Base-by-base conservation (phyloP, 768 basidiomycete genomes). In the Wakefieldia striispora region DNA sequence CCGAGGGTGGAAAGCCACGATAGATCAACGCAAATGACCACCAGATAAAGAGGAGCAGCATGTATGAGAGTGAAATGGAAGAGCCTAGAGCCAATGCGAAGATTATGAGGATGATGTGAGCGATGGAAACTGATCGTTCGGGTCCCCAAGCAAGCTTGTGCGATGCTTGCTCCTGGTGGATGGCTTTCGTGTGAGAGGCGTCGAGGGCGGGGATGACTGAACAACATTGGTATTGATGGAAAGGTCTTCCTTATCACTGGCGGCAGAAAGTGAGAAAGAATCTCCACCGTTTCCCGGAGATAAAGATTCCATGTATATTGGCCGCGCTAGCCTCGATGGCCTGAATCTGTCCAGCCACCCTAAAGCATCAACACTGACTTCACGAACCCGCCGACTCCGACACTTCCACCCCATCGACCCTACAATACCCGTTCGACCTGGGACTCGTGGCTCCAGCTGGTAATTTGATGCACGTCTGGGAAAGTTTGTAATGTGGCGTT, bases 261-360 rank as follows among this genome's bases (percentile, higher is more conserved):
- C 34, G n/a, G 62, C 51, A 16, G 67, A 67, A 29, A 64, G 55
- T 7, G 67, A 56, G 9, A 67, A 51, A 14, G 51, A 55, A 40
- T 54, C 51, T 23, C 50, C 56, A 13, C 46, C 56, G 12, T 53
- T 42, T 74, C 77, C 46, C 60, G 57, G 49, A 72, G 60, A 65
- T 27, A 67, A 66, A 10, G 68, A 56, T 29, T 71, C 71, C 39
- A 73, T 58, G 9, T 53, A 57, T 29, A 50, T 43, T 6, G 76
- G 71, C 51, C 73, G 70, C 12, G 72, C 72, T 84, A 84, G 86
- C n/a, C 81, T 80, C 34, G 61, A 59, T 70, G 53, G 82, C 49
- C 48, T 78, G 42, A 75, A 70, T 9, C 88, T 84, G 62, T 91
- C 89, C 41, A 91, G 78, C 77, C 83, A 86, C 51, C 80, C 80